Evolutionary conservation across 176 grass and related monocot genomes (phyloP), one percentile per base, ranked within the genome.

Genomic region (Oryza punctata): DNA sequence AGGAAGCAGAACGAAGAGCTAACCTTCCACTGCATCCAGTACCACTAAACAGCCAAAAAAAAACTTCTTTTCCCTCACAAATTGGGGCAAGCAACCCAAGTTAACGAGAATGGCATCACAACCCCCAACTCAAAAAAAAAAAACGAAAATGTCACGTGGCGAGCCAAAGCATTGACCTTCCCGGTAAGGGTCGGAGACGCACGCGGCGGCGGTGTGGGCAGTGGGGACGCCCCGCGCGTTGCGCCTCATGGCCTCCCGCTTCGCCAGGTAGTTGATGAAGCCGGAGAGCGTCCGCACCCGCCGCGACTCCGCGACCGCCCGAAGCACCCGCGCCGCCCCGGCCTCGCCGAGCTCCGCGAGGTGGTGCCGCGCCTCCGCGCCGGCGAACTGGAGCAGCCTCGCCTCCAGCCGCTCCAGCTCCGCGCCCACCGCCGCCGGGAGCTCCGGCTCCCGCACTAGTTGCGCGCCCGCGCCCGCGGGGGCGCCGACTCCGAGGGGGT

Each of bases 341-440:
- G 64, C 19, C 16, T 81, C 82, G 70, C 40, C 71, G 65, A 89
- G 76, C 29, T 12, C 29, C 8, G 70, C 77, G 70, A 89, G 77
- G 28, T 18, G 27, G 15, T 7, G 19, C 28, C 77, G 70, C 77
- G 87, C 82, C 10, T 24, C 29, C 15, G n/a, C 11, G 64, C 50
- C 71, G 11, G 82, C 63, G 28, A 0, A 0, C 76, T 80, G 87
- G 1, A 21, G 27, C n/a, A 80, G n/a, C 16, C 16, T 63, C 50
- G 3, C 70, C 77, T 80, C 82, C 8, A 85, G 63, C 40, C 69
- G 49, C 50, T 28, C 70, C 37, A 85, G 76, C 77, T 70, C 77
- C 70, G 63, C 63, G 14, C 10, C 41, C 10, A 68, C 87, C 26
- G 70, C 30, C 28, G 60, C 35, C 47, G 68, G 10, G 3, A 83